Evolutionary conservation across 768 basidiomycete species (phyloP), one percentile per base, ranked within the genome.

Genomic region (Termitomyces heimii): DNA sequence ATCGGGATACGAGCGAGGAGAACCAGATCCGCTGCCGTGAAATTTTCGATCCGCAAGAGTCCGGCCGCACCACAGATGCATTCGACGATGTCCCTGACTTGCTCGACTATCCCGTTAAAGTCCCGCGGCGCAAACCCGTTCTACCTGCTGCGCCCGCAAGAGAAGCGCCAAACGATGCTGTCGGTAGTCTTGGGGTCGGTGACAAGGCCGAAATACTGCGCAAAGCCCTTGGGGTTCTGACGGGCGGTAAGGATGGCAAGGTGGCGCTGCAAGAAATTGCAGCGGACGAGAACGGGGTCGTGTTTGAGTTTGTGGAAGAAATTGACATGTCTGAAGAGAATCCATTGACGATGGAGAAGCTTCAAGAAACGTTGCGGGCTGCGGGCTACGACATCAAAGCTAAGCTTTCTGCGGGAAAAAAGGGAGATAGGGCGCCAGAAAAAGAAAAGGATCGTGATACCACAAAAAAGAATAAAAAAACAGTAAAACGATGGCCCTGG

Each of bases 21-120:
- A 77, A 85, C 12, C 73, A 79, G 64, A 86, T 94, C 65, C 84
- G 84, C 56, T 94, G 92, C 70, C 85, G 92, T 47, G 84, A 92
- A 71, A 78, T 94, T 60, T 77, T 93, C 56, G 69, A 78, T 56
- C 65, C 68, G 44, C 62, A 67, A 34, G 67, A 68, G 31, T 58
- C 63, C 42, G 57, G 64, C 22, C 63, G 62, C 40, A 66, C 70
- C 45, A 67, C 74, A 46, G 56, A 61, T 44, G 55, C 60, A 49
- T 60, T 57, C 47, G 58, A 56, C 13, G 64, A 66, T 44, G 71
- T 82, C 24, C 79, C 80, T 16, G 76, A 80, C 58, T 72, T 32
- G 24, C 45, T 78, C 22, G 82, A 87, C 62, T 73, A 80, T 59
- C 88, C 88, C 22, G 66, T 79, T 59, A 80, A 82, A 63, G 66